Evolutionary conservation across 176 grass and related monocot genomes (phyloP), one percentile per base, ranked within the genome.

Genomic region (Oryza meridionalis): DNA sequence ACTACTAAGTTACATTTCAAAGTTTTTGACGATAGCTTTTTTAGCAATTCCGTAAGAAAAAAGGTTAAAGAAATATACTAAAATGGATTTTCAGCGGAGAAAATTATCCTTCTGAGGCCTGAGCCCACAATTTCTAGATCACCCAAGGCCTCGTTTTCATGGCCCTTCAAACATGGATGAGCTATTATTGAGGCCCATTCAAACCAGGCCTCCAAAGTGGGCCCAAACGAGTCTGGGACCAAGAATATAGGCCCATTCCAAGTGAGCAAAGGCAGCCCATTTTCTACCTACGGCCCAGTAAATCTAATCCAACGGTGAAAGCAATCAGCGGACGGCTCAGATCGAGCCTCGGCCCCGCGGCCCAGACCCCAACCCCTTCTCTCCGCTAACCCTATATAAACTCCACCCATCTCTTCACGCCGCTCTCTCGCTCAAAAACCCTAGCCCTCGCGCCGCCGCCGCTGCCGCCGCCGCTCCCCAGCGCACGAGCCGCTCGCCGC

Each of bases 391-490:
- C 43, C 50, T 83, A 77, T 86, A 91, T 91, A 91, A 84, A 0
- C 4, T 3, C 16, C 0, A 26, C 29, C 67, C 75, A 16, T 83
- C 75, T 35, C 22, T 0, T 8, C 2, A 0, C 1, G 63, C 6
- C 29, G 1, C 27, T 15, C 67, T 73, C 84, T 70, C 63, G 58
- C 75, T 66, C 75, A 63, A 84, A 84, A 91, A 88, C 86, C 92
- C 92, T 91, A 91, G 78, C 29, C 45, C 65, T 49, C 10, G 85
- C 77, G 70, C 88, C 50, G 83, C 82, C 84, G 59, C 78, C 73
- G 58, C 79, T 50, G 31, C 69, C 73, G 13, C 44, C 72, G 5
- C 69, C 40, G 77, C 64, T 58, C 4, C 9, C 77, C 75, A 62
- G 61, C 42, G 75, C 80, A 65, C 43, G 40, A 65, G 49, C 76